Percentiles rank a stretch among this genome's conserved stretches.
Conservation (phyloP, 345 rosid genomes). For the Arabidopsis suecica region DNA sequence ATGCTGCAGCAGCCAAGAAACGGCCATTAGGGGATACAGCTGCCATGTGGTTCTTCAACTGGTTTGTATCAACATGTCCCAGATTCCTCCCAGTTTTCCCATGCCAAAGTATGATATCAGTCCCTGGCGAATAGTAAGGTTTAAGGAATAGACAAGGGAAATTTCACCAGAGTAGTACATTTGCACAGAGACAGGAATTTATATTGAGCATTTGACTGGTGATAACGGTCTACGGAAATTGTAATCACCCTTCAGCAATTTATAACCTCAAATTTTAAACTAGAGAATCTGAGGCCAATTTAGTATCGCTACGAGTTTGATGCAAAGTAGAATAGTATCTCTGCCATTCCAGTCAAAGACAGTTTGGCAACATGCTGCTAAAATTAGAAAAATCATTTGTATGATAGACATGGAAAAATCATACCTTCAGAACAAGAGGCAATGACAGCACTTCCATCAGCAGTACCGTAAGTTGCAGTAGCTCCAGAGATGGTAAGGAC, state of each 20-base stretch:
- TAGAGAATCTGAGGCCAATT: constrained; percentile 2
- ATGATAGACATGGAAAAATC: background rate
- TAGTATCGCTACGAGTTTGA: background rate
- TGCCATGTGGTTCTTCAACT: constrained; percentile 90
- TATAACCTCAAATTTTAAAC: background rate
- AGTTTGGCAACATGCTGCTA: background rate
- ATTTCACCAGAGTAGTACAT: constrained; percentile 13
- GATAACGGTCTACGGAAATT: background rate
- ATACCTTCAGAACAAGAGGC: constrained; percentile 96
- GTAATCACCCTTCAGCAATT: background rate
- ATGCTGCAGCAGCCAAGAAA: constrained; percentile 97
- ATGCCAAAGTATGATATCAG: constrained; percentile 96
- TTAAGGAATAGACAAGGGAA: constrained; percentile 11
- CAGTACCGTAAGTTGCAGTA: constrained; percentile 83
- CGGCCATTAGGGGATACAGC: constrained; percentile 96
- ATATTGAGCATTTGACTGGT: background rate
- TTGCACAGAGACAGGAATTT: constrained; percentile 10
- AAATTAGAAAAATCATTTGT: background rate
- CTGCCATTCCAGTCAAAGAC: background rate
- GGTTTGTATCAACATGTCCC: constrained; percentile 94
- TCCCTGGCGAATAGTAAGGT: constrained; percentile 55
- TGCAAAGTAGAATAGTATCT: constrained; percentile 4
- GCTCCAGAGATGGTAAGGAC: constrained; percentile 74
- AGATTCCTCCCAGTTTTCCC: constrained; percentile 82
- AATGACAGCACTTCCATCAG: constrained; percentile 80